Evolutionary conservation across 192 early-diverging fungal species (phyloP).

Genomic region (Backusella sp.): DNA sequence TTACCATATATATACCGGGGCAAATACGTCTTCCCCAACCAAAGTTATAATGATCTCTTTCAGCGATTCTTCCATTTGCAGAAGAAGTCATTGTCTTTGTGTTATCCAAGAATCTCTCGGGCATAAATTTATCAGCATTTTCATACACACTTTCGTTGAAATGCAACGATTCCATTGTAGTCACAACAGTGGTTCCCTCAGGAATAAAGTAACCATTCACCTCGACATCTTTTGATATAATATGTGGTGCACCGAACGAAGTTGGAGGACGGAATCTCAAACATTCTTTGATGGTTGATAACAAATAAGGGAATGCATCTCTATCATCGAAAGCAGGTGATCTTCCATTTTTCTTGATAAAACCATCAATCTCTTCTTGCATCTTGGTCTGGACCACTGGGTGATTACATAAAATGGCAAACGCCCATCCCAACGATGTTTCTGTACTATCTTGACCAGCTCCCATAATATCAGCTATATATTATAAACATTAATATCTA

Average conservation of each 20-base stretch:
- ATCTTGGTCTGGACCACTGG: constrained; percentile 17
- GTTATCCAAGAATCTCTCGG: constrained; percentile 36
- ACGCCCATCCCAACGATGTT: constrained; percentile 14
- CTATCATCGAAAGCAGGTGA: background rate
- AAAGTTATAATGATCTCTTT: constrained; percentile 22
- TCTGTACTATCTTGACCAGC: constrained; percentile 11
- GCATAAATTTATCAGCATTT: constrained; percentile 45
- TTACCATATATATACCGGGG: constrained; percentile 12
- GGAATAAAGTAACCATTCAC: constrained; percentile 48
- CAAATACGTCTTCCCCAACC: constrained; percentile 23
- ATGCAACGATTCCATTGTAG: constrained; percentile 52
- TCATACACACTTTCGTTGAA: constrained; percentile 28
- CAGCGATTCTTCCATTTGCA: constrained; percentile 8
- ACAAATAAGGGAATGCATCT: constrained; percentile 8
- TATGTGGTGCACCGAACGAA: constrained; percentile 21
- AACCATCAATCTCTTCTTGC: constrained; percentile 14
- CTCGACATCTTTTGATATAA: constrained; percentile 14
- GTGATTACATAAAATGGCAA: constrained; percentile 11
- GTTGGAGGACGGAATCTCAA: constrained; percentile 15
- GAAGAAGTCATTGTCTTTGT: background rate
- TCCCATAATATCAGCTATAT: constrained; percentile 6
- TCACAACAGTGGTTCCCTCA: constrained; percentile 44
- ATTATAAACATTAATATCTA: background rate
- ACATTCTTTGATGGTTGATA: constrained; percentile 17
- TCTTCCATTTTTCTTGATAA: background rate